Evolutionary conservation across 2,329 filamentous ascomycete species (phyloP).

Genomic region (Alternaria ventricosa): DNA sequence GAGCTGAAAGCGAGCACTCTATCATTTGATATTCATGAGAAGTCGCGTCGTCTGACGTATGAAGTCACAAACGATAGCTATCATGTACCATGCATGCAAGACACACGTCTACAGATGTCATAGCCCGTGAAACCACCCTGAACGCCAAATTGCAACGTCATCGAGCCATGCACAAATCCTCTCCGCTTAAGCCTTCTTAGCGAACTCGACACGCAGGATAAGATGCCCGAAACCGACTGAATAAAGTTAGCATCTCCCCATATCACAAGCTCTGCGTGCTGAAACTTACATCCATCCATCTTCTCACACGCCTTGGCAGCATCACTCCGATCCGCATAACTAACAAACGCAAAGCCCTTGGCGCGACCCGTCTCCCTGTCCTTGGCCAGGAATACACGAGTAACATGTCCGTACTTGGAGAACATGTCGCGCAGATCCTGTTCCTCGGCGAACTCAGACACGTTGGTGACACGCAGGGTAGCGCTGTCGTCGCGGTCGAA

Average conservation of each 20-base stretch:
- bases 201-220: constrained; percentile 86
- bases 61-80: constrained; percentile 6
- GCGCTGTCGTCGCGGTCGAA: constrained; percentile 97
- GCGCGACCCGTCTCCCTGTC: constrained; percentile 94
- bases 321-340: constrained; percentile 87
- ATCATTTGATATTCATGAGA: constrained; percentile 3
- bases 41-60: background rate
- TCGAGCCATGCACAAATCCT: background rate
- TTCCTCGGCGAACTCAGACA: constrained; percentile 97
- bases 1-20: background rate
- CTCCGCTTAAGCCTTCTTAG: constrained; percentile 62
- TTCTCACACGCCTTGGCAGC: constrained; percentile 93
- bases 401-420: constrained; percentile 95
- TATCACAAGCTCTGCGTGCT: background rate
- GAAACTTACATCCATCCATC: constrained; percentile 84
- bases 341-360: constrained; percentile 99
- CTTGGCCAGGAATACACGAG: constrained; percentile 96
- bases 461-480: constrained; percentile 96
- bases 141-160: constrained; percentile 4
- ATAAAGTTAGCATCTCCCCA: constrained; percentile 23
- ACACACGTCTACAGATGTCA: background rate
- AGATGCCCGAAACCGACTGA: constrained; percentile 78
- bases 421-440: constrained; percentile 96
- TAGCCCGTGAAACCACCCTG: background rate
- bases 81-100: constrained; percentile 5